Evolutionary conservation across 1,284 basidiomycete genomes (phyloP).

Genomic region (Heterobasidion irregulare): DNA sequence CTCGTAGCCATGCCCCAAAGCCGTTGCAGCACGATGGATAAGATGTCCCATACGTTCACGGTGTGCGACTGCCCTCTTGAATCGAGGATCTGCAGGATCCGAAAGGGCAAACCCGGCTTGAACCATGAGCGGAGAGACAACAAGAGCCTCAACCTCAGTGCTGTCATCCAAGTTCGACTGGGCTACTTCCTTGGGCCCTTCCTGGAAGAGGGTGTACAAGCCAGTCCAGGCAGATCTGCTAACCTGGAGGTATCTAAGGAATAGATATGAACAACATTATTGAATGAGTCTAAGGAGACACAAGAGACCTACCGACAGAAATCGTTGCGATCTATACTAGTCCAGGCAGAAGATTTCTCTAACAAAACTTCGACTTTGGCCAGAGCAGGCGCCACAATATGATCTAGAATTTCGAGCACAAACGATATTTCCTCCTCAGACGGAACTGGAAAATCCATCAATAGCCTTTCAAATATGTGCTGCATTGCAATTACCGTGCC

Average conservation of each 20-base stretch:
- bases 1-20: constrained; percentile 48
- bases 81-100: constrained; percentile 70
- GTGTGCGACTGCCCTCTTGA: constrained; percentile 55
- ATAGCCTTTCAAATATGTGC: not conserved
- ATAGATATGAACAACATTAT: not conserved
- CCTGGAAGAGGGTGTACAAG: constrained; percentile 58
- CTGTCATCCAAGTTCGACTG: constrained; percentile 52
- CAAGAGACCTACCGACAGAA: constrained; percentile 71
- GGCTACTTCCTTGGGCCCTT: constrained; percentile 47
- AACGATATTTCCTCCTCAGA: constrained; percentile 72
- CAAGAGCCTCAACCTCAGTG: constrained; percentile 55
- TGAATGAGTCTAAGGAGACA: not conserved
- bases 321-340: constrained; percentile 79
- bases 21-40: constrained; percentile 61
- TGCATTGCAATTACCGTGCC: constrained; percentile 60
- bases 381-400: constrained; percentile 60
- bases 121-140: constrained; percentile 55
- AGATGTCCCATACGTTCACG: constrained; percentile 66
- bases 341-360: constrained; percentile 48
- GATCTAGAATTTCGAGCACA: constrained; percentile 71
- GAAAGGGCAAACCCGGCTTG: constrained; percentile 71
- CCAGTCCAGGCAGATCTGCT: constrained; percentile 67
- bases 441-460: constrained; percentile 40
- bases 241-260: constrained; percentile 49
- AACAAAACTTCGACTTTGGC: constrained; percentile 64